phyloP scores from a whole-genome alignment of 1,284 basidiomycete species.

The Pulveroboletus sp. region DNA sequence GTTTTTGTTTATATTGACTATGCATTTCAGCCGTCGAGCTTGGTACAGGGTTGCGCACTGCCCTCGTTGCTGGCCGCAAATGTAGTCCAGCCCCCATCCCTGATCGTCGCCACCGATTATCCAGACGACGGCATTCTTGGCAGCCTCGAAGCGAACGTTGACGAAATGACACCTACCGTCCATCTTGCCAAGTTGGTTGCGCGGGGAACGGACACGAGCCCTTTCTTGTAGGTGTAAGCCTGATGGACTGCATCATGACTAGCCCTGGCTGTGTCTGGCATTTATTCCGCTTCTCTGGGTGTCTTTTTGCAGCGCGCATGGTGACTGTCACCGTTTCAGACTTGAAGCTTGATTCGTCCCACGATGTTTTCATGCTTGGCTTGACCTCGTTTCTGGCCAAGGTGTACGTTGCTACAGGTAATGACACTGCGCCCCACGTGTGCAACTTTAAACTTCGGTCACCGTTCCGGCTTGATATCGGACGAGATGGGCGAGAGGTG shows the following conservation, averaged over 20 bases:
- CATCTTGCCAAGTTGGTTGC: slow-evolving; percentile 41
- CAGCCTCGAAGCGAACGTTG: slow-evolving; percentile 53
- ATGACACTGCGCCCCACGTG: slow-evolving; percentile 48
- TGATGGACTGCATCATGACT: slow-evolving; percentile 3
- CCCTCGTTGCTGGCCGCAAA: slow-evolving; percentile 59
- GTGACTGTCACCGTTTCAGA: slow-evolving; percentile 58
- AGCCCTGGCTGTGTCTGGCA: neutral
- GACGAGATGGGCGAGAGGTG: slow-evolving; percentile 36
- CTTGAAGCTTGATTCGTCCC: slow-evolving; percentile 61
- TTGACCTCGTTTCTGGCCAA: slow-evolving; percentile 46
- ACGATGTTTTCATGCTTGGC: slow-evolving; percentile 52
- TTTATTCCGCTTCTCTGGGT: slow-evolving; percentile 2
- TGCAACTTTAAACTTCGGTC: slow-evolving; percentile 26
- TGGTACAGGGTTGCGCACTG: slow-evolving; percentile 58
- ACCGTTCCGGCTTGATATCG: slow-evolving; percentile 26
- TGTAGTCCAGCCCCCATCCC: slow-evolving; percentile 40
- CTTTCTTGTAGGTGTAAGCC: slow-evolving; percentile 44
- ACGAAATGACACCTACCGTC: slow-evolving; percentile 37
- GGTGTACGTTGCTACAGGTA: slow-evolving; percentile 54
- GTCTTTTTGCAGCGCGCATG: neutral
- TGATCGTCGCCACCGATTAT: slow-evolving; percentile 63
- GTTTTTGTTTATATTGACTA: neutral
- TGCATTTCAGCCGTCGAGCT: slow-evolving; percentile 54
- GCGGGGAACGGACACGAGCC: slow-evolving; percentile 48
- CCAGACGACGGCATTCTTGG: slow-evolving; percentile 57